Conservation (phyloP, 306 rosid species). For the Echinosophora koreensis region DNA sequence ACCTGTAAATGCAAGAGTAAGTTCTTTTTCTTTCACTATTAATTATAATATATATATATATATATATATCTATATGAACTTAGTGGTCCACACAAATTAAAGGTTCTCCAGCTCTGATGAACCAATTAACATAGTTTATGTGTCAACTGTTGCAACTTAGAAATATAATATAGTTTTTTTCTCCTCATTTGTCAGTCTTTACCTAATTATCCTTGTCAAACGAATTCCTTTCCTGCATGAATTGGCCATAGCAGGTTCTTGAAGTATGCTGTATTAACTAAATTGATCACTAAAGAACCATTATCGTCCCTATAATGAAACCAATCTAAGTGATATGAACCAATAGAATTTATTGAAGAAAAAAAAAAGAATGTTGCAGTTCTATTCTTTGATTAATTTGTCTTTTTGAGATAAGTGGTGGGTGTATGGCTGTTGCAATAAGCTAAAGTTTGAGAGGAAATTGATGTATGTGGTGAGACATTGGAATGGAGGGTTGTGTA, state of each 20-base stretch:
- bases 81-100: slow-evolving; percentile 42
- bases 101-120: slow-evolving; percentile 26
- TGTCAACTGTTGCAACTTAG: slow-evolving; percentile 23
- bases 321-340: background rate
- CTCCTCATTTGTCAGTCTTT: slow-evolving; percentile 29
- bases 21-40: slow-evolving; percentile 32
- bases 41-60: too few relatives aligned
- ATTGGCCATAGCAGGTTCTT: background rate
- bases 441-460: background rate
- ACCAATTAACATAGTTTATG: slow-evolving; percentile 35
- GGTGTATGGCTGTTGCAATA: slow-evolving; percentile 25
- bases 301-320: background rate
- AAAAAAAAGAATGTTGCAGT: background rate
- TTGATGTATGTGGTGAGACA: slow-evolving; percentile 24
- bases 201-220: slow-evolving; percentile 47
- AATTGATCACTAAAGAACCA: background rate
- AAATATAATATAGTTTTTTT: slow-evolving; percentile 42
- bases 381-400: slow-evolving; percentile 22
- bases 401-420: slow-evolving; percentile 26
- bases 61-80: slow-evolving; percentile 36
- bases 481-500: slow-evolving; percentile 10
- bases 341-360: background rate
- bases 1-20: slow-evolving; percentile 45
- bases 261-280: background rate
- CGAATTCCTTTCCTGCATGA: slow-evolving; percentile 27